A percentile compares a stretch with the other conserved stretches of the same genome.
Evolutionary conservation across 164 flowering plant species (phyloP).

Genomic region (Dillenia turbinata): DNA sequence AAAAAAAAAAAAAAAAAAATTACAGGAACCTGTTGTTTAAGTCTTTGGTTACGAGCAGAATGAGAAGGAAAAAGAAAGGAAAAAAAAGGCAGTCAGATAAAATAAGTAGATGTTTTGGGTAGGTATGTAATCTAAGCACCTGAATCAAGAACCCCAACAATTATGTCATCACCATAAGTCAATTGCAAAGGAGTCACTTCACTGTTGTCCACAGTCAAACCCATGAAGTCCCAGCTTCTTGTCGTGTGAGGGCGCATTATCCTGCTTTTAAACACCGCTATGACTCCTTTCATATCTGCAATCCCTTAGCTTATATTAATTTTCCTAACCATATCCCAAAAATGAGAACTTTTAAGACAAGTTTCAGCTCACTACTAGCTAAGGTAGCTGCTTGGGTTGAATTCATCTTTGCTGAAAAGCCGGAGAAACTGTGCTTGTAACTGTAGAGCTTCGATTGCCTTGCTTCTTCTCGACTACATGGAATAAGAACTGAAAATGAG

Average conservation of each 20-base stretch:
- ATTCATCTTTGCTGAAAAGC: constrained; percentile 66
- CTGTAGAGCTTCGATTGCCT: constrained; percentile 50
- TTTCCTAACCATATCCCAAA: not conserved
- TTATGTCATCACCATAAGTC: constrained; percentile 34
- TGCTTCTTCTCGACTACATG: constrained; percentile 47
- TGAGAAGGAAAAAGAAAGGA: too few species aligned
- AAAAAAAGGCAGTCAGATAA: too few species aligned
- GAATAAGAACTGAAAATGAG: not conserved
- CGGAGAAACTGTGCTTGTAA: constrained; percentile 67
- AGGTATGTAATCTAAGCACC: constrained; percentile 9
- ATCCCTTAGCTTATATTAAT: not conserved
- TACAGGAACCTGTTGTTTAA: too few species aligned
- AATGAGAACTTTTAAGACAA: not conserved
- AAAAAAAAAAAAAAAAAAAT: too few species aligned
- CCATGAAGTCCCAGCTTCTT: constrained; percentile 84
- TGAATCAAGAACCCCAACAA: constrained; percentile 52
- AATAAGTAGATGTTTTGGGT: too few species aligned
- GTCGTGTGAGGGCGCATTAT: constrained; percentile 52
- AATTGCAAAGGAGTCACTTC: constrained; percentile 34
- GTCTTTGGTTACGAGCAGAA: too few species aligned
- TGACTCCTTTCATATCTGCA: constrained; percentile 58
- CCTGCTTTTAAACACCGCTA: constrained; percentile 58
- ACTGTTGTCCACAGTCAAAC: constrained; percentile 36
- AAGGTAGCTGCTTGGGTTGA: constrained; percentile 55
- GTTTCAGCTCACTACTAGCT: constrained; percentile 28